phyloP scores from a whole-genome alignment of 106 monocot species.

The Acorus calamus region DNA sequence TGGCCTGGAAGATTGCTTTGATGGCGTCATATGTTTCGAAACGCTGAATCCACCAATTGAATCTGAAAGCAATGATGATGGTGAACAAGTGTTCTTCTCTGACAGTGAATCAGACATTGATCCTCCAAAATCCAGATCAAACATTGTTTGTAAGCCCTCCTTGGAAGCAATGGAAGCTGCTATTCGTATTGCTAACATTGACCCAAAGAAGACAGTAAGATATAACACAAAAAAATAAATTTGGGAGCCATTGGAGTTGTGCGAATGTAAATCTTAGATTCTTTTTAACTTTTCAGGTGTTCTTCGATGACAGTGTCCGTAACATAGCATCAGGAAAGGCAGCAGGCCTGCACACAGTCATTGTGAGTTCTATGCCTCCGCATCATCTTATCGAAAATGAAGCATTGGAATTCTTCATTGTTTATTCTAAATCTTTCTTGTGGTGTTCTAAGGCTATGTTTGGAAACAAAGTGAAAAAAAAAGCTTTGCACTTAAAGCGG shows the following conservation, averaged over 20 bases:
- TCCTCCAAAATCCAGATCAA: not conserved
- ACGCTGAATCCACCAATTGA: conserved; percentile 44
- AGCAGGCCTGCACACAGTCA: conserved; percentile 57
- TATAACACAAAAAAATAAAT: not conserved
- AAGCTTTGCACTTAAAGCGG: too few species aligned
- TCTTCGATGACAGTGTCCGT: conserved; percentile 74
- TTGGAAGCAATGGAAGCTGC: conserved; percentile 66
- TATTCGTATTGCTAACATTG: conserved; percentile 48
- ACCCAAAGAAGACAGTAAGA: conserved; percentile 66
- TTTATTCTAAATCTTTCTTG: too few species aligned
- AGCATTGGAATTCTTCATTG: too few species aligned
- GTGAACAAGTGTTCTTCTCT: conserved; percentile 3
- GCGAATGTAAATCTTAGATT: too few species aligned
- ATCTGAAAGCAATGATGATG: not conserved
- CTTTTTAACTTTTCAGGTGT: conserved; percentile 33
- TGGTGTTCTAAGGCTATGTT: too few species aligned
- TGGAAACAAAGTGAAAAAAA: too few species aligned
- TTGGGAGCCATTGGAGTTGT: not conserved
- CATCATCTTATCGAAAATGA: not conserved
- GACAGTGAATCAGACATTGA: conserved; percentile 18
- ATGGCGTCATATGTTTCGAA: conserved; percentile 85
- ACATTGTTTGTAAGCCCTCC: conserved; percentile 67
- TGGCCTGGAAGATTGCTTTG: conserved; percentile 86
- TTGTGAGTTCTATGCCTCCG: conserved; percentile 50
- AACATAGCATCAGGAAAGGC: conserved; percentile 71